These are phyloP conservation scores for Mrakia frigida DNA, from an alignment of 768 basidiomycete species.

Conservation along the genomic window DNA sequence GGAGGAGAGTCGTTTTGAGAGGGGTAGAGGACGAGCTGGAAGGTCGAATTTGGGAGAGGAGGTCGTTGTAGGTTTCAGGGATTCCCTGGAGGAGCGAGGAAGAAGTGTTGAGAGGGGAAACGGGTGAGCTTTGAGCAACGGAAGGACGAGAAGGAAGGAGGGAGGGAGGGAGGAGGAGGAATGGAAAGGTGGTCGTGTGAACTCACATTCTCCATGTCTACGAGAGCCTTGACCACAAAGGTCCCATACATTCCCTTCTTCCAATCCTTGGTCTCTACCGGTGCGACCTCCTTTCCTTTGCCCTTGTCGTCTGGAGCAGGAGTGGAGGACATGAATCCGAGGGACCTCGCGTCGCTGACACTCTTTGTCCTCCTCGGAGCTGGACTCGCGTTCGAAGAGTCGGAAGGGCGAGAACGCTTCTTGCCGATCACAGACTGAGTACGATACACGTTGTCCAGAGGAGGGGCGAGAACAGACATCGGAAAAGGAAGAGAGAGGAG, in stretches of 20 bases:
- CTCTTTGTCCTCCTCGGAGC: slow-evolving; percentile 25
- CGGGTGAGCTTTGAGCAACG: slow-evolving; percentile 1
- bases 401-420: slow-evolving; percentile 21
- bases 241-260: slow-evolving; percentile 44
- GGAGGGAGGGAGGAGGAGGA: neutral
- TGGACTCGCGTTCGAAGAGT: slow-evolving; percentile 11
- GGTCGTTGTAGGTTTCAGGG: slow-evolving; percentile 73
- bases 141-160: neutral
- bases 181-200: slow-evolving; percentile 1
- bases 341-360: slow-evolving; percentile 13
- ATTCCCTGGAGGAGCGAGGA: slow-evolving; percentile 54
- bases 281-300: slow-evolving; percentile 13
- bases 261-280: slow-evolving; percentile 33
- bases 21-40: neutral
- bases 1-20: slow-evolving; percentile 37
- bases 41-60: slow-evolving; percentile 70
- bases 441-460: slow-evolving; percentile 9
- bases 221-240: slow-evolving; percentile 44
- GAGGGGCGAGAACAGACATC: neutral
- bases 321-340: neutral
- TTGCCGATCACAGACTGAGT: slow-evolving; percentile 20
- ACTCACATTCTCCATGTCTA: slow-evolving; percentile 36
- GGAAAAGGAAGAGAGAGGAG: neutral
- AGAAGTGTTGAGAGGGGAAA: too few relatives aligned
- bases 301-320: slow-evolving; percentile 10